These are phyloP conservation scores for Dillenia suffruticosa DNA, from an alignment of 164 flowering plant genomes.

Conservation along the genomic window DNA sequence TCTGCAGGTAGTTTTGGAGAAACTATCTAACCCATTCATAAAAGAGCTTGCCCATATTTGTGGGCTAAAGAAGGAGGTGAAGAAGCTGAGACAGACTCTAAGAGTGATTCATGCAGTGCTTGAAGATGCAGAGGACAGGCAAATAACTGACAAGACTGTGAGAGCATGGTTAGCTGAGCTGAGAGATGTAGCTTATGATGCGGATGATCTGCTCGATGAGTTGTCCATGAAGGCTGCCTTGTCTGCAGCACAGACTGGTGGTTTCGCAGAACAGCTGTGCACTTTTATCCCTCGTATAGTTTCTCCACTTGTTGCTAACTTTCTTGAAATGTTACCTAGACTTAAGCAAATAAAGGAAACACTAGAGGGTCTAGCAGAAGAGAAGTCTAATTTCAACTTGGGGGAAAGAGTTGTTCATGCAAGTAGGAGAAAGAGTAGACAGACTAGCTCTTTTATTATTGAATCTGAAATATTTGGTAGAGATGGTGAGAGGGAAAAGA, in stretches of 20 bases:
- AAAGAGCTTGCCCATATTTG: not conserved
- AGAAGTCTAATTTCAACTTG: not conserved
- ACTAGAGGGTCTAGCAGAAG: not conserved
- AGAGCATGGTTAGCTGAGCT: constrained; percentile 11
- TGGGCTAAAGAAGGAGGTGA: constrained; percentile 2
- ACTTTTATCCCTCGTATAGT: too few species aligned
- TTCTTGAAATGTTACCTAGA: too few species aligned
- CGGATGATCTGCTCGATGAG: too few species aligned
- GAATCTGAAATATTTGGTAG: not conserved
- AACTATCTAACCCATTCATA: not conserved
- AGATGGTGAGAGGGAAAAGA: not conserved
- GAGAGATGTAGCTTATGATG: not conserved
- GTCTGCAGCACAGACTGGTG: too few species aligned
- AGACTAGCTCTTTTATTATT: not conserved
- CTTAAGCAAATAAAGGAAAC: not conserved
- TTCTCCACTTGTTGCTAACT: too few species aligned
- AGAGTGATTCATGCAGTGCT: constrained; percentile 12
- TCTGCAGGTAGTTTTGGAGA: not conserved
- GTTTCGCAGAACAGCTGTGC: too few species aligned
- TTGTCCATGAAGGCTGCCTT: too few species aligned
- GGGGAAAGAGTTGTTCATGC: not conserved
- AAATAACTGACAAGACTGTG: not conserved
- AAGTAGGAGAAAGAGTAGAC: not conserved
- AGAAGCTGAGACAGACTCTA: constrained; percentile 3
- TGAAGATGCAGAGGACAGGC: constrained; percentile 19